Evolutionary conservation across 2,329 filamentous ascomycete genomes (phyloP), one percentile per base, ranked within the genome.

Genomic region (Fusarium sp.): DNA sequence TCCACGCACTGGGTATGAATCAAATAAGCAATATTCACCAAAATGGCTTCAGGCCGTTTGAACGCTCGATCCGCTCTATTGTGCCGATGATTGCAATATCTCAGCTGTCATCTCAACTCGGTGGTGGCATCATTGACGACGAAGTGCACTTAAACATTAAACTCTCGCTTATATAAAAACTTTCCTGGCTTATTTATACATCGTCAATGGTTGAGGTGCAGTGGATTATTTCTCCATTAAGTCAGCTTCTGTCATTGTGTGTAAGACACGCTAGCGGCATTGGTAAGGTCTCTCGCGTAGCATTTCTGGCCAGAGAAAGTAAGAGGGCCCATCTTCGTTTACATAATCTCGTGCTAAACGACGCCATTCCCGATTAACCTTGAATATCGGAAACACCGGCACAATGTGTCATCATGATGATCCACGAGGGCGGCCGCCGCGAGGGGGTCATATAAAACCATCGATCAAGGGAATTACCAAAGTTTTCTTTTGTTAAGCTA

Each of bases 191-290:
- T 46, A 33, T 36, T 53, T 53, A 23, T 53, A 14, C 4, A 36
- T 53, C 10, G n/a, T 36, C 5, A 13, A n/a, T 34, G 2, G 7
- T 23, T n/a, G 1, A 10, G 18, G 4, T 23, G 31, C 6, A 1
- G 29, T 34, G 46, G 23, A 5, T 36, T 10, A n/a, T 11, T 4
- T 23, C 18, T 16, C 50, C 1, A 13, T 36, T 58, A 5, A 58
- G 65, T 69, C 49, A 66, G 61, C 65, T 1, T 65, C 27, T 66
- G 65, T 69, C 57, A 69, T 61, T 40, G 29, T 69, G 34, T 66
- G 66, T 69, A 66, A 69, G 65, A 20, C 36, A 8, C 25, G 16
- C 38, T 66, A 62, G 60, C 31, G 34, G 13, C 20, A 54, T 46
- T 44, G 33, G 51, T 62, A 69, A 66, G 49, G 58, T 20, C 4